Base-by-base conservation (phyloP, 345 rosid species). In the Sapria himalayana region DNA sequence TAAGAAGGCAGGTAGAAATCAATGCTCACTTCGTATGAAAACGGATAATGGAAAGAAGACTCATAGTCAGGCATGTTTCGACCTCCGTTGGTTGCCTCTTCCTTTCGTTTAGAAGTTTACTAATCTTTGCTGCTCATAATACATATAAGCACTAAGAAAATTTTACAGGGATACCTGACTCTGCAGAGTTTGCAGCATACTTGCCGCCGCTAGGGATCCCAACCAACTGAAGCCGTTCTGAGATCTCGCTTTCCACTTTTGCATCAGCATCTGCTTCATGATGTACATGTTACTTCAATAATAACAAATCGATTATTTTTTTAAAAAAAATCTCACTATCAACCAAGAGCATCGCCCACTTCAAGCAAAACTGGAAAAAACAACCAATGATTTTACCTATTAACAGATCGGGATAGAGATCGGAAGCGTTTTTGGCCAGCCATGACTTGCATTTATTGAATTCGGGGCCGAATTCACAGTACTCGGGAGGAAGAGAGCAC, bases 151-250 rank as follows among this genome's bases (percentile, higher is more conserved):
- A n/a, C n/a, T n/a, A n/a, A n/a, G n/a, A n/a, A n/a, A n/a, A n/a
- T n/a, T n/a, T n/a, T n/a, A n/a, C n/a, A n/a, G n/a, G n/a, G n/a
- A n/a, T n/a, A n/a, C n/a, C n/a, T n/a, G n/a, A n/a, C n/a, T n/a
- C 64, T 17, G 72, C 50, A 50, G 80, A 55, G 17, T 64, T 36
- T 22, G 74, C 71, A 7, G 64, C 80, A 45, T 61, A 78, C 22
- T 59, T 60, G 8, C 69, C 63, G 34, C 64, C 46, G 0, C 79
- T 67, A 39, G 93, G 69, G 50, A 86, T 60, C 17, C 85, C 85
- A 22, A 57, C 52, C 1, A 75, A 70, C 48, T 74, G 78, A n/a
- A 86, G 72, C 54, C 71, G 64, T 19, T 73, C 73, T 22, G 91
- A 61, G 42, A 76, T 70, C 47, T 69, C 70, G 36, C 69, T 71